Evolutionary conservation across 2,329 filamentous ascomycete species (phyloP), one percentile per base, ranked within the genome.

Genomic region (Dothistroma pini): DNA sequence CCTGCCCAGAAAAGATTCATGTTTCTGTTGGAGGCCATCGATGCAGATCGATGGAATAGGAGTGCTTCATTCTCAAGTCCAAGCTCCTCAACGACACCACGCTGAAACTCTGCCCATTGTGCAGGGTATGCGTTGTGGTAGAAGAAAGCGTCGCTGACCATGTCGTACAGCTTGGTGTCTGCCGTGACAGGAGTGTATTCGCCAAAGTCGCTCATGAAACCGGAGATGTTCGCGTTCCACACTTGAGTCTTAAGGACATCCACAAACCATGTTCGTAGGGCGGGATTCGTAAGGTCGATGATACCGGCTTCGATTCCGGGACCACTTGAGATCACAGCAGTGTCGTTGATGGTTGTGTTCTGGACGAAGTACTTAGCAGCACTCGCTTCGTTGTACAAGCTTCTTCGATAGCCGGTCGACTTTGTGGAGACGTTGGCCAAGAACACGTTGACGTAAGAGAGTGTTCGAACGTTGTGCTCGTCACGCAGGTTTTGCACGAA

Each of bases 1-100:
- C 75, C 74, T 3, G 71, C 73, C 74, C 75, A 76, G 70, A 75
- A 76, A 8, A 76, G 66, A 57, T 75, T 76, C 66, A 72, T 74
- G 63, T 75, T 66, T 12, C 68, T 66, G 55, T 73, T 71, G 0
- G 73, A 67, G 1, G 66, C 69, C 53, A 74, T 70, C 8, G 72
- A 68, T 0, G 73, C 72, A 2, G 72, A 75, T 12, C 74, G 72
- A 56, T 76, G 74, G 66, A 75, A 76, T 8, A 73, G 65, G 41
- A 76, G 65, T 0, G 71, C 69, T 54, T 75, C 74, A 16, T 67
- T 56, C 54, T 73, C 66, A 9, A 70, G 63, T 7, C 67, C 64
- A 6, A 72, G 66, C 11, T 68, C 67, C 49, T 72, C 68, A 10
- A 69, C 64, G 4, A 75, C 63, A 4, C 66, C 65, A 25, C 73